These are phyloP conservation scores for Populus davidiana DNA, from an alignment of 345 rosid genomes.

Conservation along the genomic window DNA sequence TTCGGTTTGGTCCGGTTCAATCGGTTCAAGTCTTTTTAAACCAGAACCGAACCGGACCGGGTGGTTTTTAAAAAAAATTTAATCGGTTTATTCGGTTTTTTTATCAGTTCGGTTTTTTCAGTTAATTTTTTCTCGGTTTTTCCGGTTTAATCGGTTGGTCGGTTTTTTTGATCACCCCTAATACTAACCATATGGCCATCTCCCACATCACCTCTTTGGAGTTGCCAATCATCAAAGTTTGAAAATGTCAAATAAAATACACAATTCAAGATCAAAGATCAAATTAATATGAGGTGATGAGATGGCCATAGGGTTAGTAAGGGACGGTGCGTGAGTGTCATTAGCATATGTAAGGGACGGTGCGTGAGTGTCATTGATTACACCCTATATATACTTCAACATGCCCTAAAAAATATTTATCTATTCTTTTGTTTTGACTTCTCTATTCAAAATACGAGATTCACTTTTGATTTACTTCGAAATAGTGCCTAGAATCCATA, in stretches of 20 bases:
- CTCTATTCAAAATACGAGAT: background rate
- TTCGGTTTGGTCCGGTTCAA: too few species aligned
- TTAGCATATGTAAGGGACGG: background rate
- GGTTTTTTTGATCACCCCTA: too few species aligned
- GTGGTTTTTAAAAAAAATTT: too few species aligned
- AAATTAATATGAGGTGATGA: background rate
- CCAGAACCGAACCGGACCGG: too few species aligned
- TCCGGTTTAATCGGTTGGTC: too few species aligned
- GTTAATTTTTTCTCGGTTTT: too few species aligned
- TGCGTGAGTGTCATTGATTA: background rate
- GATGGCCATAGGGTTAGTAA: too few species aligned
- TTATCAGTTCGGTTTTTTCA: too few species aligned
- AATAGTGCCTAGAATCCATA: background rate
- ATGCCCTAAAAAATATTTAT: background rate
- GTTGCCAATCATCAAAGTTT: slow-evolving; percentile 20
- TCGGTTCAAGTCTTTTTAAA: too few species aligned
- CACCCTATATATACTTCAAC: background rate
- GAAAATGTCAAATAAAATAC: background rate
- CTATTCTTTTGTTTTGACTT: background rate
- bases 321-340: too few species aligned
- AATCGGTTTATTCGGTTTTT: too few species aligned
- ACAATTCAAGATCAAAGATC: background rate
- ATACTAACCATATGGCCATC: background rate
- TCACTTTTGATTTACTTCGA: background rate
- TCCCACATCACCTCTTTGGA: slow-evolving; percentile 17